These are phyloP conservation scores for Panicum virgatum DNA, from an alignment of 202 grass and related monocot genomes.

Conservation along the genomic window DNA sequence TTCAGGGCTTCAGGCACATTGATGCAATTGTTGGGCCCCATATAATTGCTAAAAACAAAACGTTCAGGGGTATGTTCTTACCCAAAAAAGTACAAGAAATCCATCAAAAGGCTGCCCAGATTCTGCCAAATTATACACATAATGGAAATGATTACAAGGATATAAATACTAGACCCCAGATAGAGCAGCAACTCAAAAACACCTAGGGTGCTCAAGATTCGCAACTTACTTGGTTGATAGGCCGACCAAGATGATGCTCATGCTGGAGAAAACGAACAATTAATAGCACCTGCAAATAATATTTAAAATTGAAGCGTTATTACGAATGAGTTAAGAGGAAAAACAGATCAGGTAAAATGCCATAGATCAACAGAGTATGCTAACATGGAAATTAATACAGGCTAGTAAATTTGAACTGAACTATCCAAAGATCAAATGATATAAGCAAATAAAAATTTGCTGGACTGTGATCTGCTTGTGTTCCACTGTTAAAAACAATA, in stretches of 20 bases:
- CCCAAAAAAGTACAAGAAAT: conserved; percentile 99
- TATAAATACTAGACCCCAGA: not conserved
- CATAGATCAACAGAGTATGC: conserved; percentile 24
- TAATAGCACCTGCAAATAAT: conserved; percentile 77
- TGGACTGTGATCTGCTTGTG: not conserved
- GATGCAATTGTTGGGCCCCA: not conserved
- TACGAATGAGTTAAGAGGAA: not conserved
- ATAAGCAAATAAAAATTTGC: conserved; percentile 21
- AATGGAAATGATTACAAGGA: conserved; percentile 3
- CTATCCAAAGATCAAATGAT: not conserved
- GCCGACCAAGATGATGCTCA: conserved; percentile 89
- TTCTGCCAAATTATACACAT: conserved; percentile 54
- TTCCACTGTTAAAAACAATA: not conserved
- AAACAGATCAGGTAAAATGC: conserved; percentile 25
- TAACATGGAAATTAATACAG: conserved; percentile 13
- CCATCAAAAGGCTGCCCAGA: conserved; percentile 97
- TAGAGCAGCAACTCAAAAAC: conserved; percentile 13
- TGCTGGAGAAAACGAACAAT: conserved; percentile 98
- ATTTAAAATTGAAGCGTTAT: conserved; percentile 17
- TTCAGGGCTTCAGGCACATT: conserved; percentile 14
- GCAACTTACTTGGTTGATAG: conserved; percentile 79
- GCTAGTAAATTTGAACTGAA: conserved; percentile 1
- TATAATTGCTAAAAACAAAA: conserved; percentile 19
- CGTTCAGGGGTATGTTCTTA: conserved; percentile 46
- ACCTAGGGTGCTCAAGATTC: conserved; percentile 18